Base-by-base conservation (phyloP, 2,329 filamentous ascomycete genomes). In the Corynespora cassiicola region DNA sequence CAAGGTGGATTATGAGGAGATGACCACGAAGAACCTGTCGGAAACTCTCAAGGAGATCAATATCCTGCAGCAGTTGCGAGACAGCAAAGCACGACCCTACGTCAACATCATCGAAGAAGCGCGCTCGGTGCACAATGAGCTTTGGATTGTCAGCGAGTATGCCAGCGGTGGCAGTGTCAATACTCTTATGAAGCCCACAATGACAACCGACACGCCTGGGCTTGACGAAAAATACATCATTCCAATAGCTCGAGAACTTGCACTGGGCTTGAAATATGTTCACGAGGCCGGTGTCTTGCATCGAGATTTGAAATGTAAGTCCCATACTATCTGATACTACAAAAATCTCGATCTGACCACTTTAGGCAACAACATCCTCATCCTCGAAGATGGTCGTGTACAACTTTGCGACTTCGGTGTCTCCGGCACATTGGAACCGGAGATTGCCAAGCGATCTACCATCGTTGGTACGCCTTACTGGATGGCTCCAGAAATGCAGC, bases 101-200 rank as follows among this genome's bases (percentile, higher is more conserved):
- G 84, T 95, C 70, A 94, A 92, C 63, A 80, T 85, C 54, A 86
- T 92, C 34, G 84, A 91, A 54, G 88, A 91, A 51, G 87, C 87
- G 4, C 77, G 91, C 14, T 83, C 87, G 7, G 82, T 92, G 23
- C 86, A 87, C 26, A 84, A 87, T 53, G 82, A 88, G 44, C 85
- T 95, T 72, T 95, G 89, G 89, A 88, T 94, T 74, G 82, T 94
- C 39, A 91, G 87, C 42, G 88, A 94, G 69, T 90, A 91, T 66
- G 91, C 88, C 56, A 87, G 86, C 5, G 89, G 89, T 46, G 89
- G 89, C 31, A 94, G 88, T 64, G 85, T 95, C 6, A 76, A 81
- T 42, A 85, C 82, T 7, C 57, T 86, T 53, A 81, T 84, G 75
- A 73, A 75, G 44, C 77, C 73, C 6, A 50, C 55, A 20, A 50